Evolutionary conservation across 192 early-diverging fungal species (phyloP).

Genomic region (Coemansia sp.): DNA sequence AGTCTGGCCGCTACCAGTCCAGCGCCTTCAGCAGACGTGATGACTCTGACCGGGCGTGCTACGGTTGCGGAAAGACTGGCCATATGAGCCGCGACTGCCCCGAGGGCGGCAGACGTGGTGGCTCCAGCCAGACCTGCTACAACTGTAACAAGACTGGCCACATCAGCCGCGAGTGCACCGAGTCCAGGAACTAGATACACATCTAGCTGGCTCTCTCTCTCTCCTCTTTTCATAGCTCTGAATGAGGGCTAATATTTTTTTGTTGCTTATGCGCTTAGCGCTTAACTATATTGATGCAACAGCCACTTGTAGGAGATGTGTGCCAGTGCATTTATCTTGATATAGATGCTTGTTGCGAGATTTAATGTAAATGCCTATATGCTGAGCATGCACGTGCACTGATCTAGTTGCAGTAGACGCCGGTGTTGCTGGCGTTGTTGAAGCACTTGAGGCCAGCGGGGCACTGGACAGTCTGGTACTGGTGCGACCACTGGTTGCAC

Average conservation of each 20-base stretch:
- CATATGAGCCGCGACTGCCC: constrained; percentile 60
- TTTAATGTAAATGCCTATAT: too few relatives aligned
- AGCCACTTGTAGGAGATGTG: too few relatives aligned
- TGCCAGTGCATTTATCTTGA: too few relatives aligned
- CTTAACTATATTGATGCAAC: too few relatives aligned
- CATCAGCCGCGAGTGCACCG: constrained; percentile 51
- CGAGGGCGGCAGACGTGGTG: constrained; percentile 9
- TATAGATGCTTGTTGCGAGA: too few relatives aligned
- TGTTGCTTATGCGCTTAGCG: too few relatives aligned
- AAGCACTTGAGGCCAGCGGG: constrained; percentile 38
- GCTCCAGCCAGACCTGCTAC: constrained; percentile 46
- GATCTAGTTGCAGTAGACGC: constrained; percentile 23
- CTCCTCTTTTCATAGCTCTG: too few relatives aligned
- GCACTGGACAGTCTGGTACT: constrained; percentile 35
- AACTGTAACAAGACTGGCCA: constrained; percentile 58
- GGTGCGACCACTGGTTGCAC: constrained; percentile 52
- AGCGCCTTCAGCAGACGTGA: constrained; percentile 51
- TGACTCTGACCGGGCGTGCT: constrained; percentile 43
- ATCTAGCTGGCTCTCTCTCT: background rate
- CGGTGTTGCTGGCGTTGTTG: constrained; percentile 44
- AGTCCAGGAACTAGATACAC: constrained; percentile 9
- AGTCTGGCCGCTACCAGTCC: constrained; percentile 57
- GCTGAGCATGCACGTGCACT: too few relatives aligned
- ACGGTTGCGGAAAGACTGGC: constrained; percentile 54
- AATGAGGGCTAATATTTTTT: too few relatives aligned